Base-by-base conservation (phyloP, 768 basidiomycete species). In the Termitomyces bulborhizus region DNA sequence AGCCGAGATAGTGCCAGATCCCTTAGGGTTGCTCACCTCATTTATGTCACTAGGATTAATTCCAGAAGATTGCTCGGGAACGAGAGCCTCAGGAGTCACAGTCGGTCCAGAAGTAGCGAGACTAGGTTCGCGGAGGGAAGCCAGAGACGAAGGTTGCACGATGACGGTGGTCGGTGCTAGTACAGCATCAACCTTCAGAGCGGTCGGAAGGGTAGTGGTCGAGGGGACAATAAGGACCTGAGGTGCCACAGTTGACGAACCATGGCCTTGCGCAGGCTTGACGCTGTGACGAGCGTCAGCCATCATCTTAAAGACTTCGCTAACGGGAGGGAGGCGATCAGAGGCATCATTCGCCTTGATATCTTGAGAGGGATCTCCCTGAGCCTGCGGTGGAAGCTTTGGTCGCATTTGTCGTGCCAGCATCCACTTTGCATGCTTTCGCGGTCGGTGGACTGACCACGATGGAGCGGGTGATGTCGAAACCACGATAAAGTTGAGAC, bases 281-380 rank as follows among this genome's bases (percentile, higher is more conserved):
- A 34, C 39, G 43, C n/a, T n/a, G 18, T 44, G 42, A 15, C 16
- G 39, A 44, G 39, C 29, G 29, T 52, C 49, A 48, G 54, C 48
- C 51, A 46, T 34, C 55, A 54, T 61, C 47, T 57, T 56, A 57
- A 63, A 63, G 43, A 63, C 55, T 29, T 56, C 50, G 29, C 51
- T n/a, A 24, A 63, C 62, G 3, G 58, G 56, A 21, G 55, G 58
- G 12, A 63, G 55, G n/a, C 6, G 18, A 16, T 32, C 18, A 44
- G 58, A n/a, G 13, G 24, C 24, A 29, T 52, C 41, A 40, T 43
- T 46, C 4, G 43, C 6, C 24, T 32, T 37, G 31, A 13, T 43
- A 16, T 21, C 21, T 21, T 21, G 21, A 21, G 21, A 21, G 21
- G 21, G 21, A 21, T 21, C 21, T 21, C 12, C 41, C 18, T 57